Evolutionary conservation across 148 eudicot genomes (phyloP).

Genomic region (Chenopodium berlandieri): DNA sequence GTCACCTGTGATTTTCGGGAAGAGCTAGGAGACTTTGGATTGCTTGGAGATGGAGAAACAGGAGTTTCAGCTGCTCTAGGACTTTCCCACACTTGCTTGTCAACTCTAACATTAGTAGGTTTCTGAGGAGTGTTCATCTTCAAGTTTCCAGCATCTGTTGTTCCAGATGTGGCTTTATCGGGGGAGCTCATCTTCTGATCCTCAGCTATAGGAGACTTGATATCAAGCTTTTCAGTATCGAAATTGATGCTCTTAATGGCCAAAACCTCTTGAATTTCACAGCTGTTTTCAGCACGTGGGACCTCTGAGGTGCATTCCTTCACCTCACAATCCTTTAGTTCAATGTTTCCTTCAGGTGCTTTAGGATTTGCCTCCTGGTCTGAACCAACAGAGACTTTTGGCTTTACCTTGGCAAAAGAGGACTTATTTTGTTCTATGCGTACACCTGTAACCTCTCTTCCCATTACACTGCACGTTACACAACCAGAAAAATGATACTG

Average conservation of each 20-base stretch:
- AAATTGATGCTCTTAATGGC: constrained; percentile 43
- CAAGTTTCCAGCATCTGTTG: constrained; percentile 30
- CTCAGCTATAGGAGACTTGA: constrained; percentile 40
- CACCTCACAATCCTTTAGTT: constrained; percentile 37
- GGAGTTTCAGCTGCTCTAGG: constrained; percentile 42
- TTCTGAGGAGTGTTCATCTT: constrained; percentile 31
- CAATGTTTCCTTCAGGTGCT: constrained; percentile 34
- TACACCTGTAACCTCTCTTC: constrained; percentile 69
- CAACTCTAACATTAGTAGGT: constrained; percentile 31
- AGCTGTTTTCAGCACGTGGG: constrained; percentile 37
- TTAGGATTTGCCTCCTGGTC: constrained; percentile 39
- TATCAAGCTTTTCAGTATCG: constrained; percentile 31
- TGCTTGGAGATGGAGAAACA: constrained; percentile 39
- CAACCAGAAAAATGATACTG: background rate
- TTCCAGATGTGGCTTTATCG: constrained; percentile 38
- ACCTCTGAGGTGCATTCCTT: constrained; percentile 46
- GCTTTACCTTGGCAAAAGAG: constrained; percentile 40
- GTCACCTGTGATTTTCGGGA: constrained; percentile 51
- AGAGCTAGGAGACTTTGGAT: constrained; percentile 41
- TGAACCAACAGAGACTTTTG: constrained; percentile 46
- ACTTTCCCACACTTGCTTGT: constrained; percentile 41
- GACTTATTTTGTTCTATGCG: constrained; percentile 43
- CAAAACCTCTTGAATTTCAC: constrained; percentile 48
- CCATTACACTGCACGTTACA: constrained; percentile 62
- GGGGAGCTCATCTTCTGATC: constrained; percentile 53